Base-by-base conservation (phyloP, 495 filamentous ascomycete genomes). In the Penicillium paxilli region DNA sequence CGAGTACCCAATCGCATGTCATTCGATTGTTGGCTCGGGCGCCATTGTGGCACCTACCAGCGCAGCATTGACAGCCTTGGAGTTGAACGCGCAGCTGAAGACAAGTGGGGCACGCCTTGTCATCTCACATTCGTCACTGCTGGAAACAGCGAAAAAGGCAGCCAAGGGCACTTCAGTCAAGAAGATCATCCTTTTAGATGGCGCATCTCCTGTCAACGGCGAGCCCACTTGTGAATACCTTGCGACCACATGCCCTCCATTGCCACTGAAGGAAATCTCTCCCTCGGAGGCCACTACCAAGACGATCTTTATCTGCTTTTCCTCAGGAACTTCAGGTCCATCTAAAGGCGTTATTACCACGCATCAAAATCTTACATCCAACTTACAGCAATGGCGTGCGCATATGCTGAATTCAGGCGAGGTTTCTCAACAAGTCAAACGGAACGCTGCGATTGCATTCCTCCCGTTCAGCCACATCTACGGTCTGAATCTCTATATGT, bases 381-480 rank as follows among this genome's bases (percentile, higher is more conserved):
- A 95, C 63, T 53, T 82, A 10, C 63, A 66, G 42, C 63, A 66
- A 60, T 66, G 60, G 63, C 54, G 49, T 11, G 30, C 49, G 4
- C 32, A 57, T 6, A 51, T 62, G 44, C 26, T 59, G 21, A 55
- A 62, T 0, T 35, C 52, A 4, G 62, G 62, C 1, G 14, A 30
- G 6, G 33, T 49, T 5, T 35, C 51, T 7, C 60, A 60, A 30
- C 51, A 45, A 17, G 25, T 51, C 5, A 59, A 80, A 14, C 82
- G 83, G 0, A 85, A 90, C 55, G 80, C 72, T 25, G 68, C 90
- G 20, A 63, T 96, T 21, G 89, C 84, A 6, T 84, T 96, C 55
- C 68, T 96, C 17, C 92, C 92, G 1, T 92, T 96, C 69, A 95
- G 89, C 64, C 91, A 96, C 65, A 91, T 95, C 57, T 96, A 93